phyloP scores from a whole-genome alignment of 2,329 filamentous ascomycete species.

The Lasiodiplodia gonubiensis region DNA sequence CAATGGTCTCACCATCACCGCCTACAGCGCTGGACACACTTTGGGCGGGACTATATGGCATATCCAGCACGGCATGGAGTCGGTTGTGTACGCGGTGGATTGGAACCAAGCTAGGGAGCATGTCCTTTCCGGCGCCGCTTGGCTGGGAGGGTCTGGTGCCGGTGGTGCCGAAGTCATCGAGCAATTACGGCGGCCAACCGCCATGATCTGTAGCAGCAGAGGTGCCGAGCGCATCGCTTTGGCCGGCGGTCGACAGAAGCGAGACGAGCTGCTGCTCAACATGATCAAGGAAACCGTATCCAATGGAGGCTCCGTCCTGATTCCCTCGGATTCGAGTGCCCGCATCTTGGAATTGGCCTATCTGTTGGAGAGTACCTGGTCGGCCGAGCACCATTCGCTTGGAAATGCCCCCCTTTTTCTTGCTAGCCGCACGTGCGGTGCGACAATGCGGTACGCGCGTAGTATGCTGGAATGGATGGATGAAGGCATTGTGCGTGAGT shows the following conservation, averaged over 20 bases:
- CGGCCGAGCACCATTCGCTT: conserved; percentile 49
- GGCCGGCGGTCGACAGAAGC: conserved; percentile 74
- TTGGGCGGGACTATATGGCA: conserved; percentile 99
- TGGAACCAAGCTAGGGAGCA: conserved; percentile 99
- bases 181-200: conserved; percentile 89
- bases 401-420: conserved; percentile 69
- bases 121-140: conserved; percentile 89
- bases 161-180: conserved; percentile 92
- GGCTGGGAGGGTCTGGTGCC: conserved; percentile 81
- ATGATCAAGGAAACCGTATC: conserved; percentile 79
- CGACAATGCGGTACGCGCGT: conserved; percentile 86
- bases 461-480: conserved; percentile 99
- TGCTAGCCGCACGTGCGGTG: conserved; percentile 83
- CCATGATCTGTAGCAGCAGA: conserved; percentile 87
- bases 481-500: conserved; percentile 89
- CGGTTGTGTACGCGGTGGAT: conserved; percentile 95
- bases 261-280: conserved; percentile 84
- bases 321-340: conserved; percentile 95
- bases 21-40: conserved; percentile 95
- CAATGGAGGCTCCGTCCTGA: conserved; percentile 86
- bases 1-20: conserved; percentile 90
- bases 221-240: conserved; percentile 75
- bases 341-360: conserved; percentile 91
- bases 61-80: conserved; percentile 94
- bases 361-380: conserved; percentile 90